phyloP scores from a whole-genome alignment of 2,329 filamentous ascomycete species.

The Scopulariopsis brevicaulis region DNA sequence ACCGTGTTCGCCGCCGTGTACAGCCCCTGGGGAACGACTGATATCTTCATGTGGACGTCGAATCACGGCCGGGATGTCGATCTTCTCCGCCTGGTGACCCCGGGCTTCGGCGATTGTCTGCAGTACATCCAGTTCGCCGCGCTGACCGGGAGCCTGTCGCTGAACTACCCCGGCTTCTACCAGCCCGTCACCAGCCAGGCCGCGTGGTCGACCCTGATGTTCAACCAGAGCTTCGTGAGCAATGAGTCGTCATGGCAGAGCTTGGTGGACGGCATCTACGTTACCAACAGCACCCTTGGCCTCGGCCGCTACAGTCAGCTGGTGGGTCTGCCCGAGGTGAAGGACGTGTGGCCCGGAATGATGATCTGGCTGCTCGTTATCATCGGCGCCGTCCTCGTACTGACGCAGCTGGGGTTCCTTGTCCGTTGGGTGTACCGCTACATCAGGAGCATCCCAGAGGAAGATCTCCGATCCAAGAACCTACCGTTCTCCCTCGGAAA shows the following conservation, averaged over 20 bases:
- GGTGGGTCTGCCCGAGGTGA: conserved; percentile 62
- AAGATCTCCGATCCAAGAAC: conserved; percentile 86
- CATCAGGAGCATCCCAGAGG: conserved; percentile 61
- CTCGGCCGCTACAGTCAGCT: conserved; percentile 70
- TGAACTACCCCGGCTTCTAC: conserved; percentile 89
- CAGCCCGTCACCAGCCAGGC: conserved; percentile 82
- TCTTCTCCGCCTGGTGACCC: conserved; percentile 81
- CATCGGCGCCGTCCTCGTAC: conserved; percentile 51
- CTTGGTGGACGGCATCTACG: conserved; percentile 78
- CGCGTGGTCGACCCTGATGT: conserved; percentile 83
- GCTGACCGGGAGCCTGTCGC: conserved; percentile 73
- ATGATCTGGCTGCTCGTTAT: conserved; percentile 82
- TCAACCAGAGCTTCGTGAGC: conserved; percentile 81
- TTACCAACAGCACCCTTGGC: conserved; percentile 66
- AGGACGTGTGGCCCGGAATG: conserved; percentile 91
- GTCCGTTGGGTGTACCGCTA: conserved; percentile 65
- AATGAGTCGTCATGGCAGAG: conserved; percentile 53
- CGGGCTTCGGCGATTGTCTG: conserved; percentile 90
- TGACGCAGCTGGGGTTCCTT: conserved; percentile 69
- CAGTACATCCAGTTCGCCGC: conserved; percentile 94
- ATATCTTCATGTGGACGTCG: conserved; percentile 93
- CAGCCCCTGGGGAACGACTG: conserved; percentile 86
- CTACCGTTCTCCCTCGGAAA: conserved; percentile 75
- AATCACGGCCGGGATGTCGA: conserved; percentile 95
- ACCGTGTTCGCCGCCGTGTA: conserved; percentile 77